phyloP scores from a whole-genome alignment of 1,284 basidiomycete genomes.

The Rhodotorula mucilaginosa region DNA sequence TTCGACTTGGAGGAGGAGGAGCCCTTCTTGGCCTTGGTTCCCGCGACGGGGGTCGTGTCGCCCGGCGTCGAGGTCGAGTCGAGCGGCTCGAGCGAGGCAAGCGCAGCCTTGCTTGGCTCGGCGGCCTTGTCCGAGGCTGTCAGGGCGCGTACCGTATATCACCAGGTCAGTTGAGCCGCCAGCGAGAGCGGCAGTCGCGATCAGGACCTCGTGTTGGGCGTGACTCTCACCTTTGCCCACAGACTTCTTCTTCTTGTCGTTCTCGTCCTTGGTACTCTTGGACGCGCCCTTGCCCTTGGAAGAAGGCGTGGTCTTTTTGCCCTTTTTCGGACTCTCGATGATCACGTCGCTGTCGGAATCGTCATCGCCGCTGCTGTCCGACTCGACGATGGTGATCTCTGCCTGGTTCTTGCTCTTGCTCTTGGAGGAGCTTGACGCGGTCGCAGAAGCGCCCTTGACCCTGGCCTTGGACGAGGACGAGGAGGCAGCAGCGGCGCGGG shows the following conservation, averaged over 20 bases:
- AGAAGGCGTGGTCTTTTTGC: neutral
- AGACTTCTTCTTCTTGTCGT: constrained; percentile 9
- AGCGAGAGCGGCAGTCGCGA: too few relatives aligned
- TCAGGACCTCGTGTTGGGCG: too few relatives aligned
- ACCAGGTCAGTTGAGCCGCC: neutral
- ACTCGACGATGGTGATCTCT: neutral
- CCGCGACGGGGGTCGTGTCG: neutral
- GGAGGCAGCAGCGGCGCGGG: neutral
- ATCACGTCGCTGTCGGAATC: constrained; percentile 5
- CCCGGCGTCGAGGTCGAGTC: constrained; percentile 10
- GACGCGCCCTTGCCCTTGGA: neutral
- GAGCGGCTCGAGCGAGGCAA: neutral
- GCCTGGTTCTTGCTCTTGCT: constrained; percentile 4
- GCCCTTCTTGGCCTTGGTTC: constrained; percentile 2
- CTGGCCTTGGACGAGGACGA: neutral
- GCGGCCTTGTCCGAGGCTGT: neutral
- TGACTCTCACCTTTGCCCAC: neutral
- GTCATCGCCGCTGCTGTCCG: neutral
- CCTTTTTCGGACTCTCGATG: constrained; percentile 5
- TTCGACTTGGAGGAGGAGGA: neutral
- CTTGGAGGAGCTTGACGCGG: neutral
- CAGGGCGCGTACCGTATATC: too few relatives aligned
- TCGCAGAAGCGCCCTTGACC: neutral
- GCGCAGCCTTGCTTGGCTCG: constrained; percentile 1
- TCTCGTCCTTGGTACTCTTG: neutral